Percentiles rank a stretch among this genome's conserved stretches.
phyloP scores from a whole-genome alignment of 2,329 filamentous ascomycete species.

The Aspergillus sojae region DNA sequence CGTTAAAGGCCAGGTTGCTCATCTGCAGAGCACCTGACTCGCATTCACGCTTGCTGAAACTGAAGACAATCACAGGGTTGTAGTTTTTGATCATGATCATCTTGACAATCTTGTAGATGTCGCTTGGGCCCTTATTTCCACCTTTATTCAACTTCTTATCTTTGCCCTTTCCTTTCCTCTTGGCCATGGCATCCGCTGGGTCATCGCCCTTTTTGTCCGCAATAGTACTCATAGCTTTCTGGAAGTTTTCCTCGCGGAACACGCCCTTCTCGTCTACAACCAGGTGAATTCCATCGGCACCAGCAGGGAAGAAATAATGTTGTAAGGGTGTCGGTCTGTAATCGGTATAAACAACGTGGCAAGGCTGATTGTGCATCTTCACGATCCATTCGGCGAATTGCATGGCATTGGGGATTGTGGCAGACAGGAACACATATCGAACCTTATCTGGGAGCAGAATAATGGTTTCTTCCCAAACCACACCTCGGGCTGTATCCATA shows the following conservation, averaged over 20 bases:
- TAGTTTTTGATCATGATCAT: slow-evolving; percentile 99
- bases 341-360: slow-evolving; percentile 98
- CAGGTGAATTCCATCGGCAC: slow-evolving; percentile 88
- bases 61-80: slow-evolving; percentile 98
- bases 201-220: slow-evolving; percentile 86
- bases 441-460: slow-evolving; percentile 98
- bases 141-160: slow-evolving; percentile 92
- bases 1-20: slow-evolving; percentile 88
- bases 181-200: slow-evolving; percentile 75
- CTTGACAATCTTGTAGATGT: slow-evolving; percentile 96
- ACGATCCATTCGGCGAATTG: slow-evolving; percentile 99
- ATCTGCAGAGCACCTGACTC: slow-evolving; percentile 88
- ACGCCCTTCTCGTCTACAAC: slow-evolving; percentile 96
- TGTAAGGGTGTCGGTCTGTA: slow-evolving; percentile 95
- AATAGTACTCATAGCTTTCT: slow-evolving; percentile 89
- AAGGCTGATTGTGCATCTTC: slow-evolving; percentile 96
- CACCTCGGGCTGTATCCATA: slow-evolving; percentile 66
- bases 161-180: slow-evolving; percentile 83
- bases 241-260: slow-evolving; percentile 97
- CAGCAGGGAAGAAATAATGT: slow-evolving; percentile 95
- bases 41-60: slow-evolving; percentile 97
- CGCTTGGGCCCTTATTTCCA: slow-evolving; percentile 69
- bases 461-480: slow-evolving; percentile 99
- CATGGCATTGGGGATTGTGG: slow-evolving; percentile 97
- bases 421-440: slow-evolving; percentile 95